phyloP scores from a whole-genome alignment of 192 early-diverging fungal species.

The Mortierella alpina region DNA sequence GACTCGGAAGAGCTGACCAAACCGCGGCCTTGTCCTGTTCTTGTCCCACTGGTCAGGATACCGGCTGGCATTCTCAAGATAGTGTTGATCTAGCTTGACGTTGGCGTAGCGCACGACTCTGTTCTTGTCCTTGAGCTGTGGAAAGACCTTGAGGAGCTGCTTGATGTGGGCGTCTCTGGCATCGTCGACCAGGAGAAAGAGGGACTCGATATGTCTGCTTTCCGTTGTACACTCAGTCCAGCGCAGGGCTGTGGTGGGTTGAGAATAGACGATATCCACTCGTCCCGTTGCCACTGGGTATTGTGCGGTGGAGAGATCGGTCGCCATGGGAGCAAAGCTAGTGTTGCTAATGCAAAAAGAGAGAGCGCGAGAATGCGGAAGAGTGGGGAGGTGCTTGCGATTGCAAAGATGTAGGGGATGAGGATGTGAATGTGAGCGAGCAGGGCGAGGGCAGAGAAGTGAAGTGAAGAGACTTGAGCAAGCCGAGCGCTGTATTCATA shows the following conservation, averaged over 20 bases:
- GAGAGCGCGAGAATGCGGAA: background rate
- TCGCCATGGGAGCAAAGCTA: constrained; percentile 7
- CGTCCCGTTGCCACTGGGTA: constrained; percentile 16
- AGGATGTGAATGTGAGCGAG: background rate
- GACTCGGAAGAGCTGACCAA: constrained; percentile 33
- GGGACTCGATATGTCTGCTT: constrained; percentile 30
- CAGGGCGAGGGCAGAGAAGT: background rate
- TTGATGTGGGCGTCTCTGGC: constrained; percentile 37
- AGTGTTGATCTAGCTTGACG: constrained; percentile 47
- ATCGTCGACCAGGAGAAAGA: constrained; percentile 44
- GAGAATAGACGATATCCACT: constrained; percentile 31
- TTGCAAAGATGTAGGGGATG: background rate
- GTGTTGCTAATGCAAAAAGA: background rate
- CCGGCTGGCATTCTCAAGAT: background rate
- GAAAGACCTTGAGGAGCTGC: constrained; percentile 24
- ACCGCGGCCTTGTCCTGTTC: constrained; percentile 7
- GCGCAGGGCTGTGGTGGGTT: constrained; percentile 15
- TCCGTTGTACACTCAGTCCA: constrained; percentile 47
- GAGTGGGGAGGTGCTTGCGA: background rate
- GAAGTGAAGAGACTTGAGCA: background rate
- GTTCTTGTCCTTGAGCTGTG: constrained; percentile 14
- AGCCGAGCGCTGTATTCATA: background rate
- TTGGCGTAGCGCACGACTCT: constrained; percentile 43
- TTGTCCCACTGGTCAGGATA: background rate
- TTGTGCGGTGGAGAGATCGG: constrained; percentile 11